phyloP scores from a whole-genome alignment of 768 basidiomycete species.

The Lepiota venenata region DNA sequence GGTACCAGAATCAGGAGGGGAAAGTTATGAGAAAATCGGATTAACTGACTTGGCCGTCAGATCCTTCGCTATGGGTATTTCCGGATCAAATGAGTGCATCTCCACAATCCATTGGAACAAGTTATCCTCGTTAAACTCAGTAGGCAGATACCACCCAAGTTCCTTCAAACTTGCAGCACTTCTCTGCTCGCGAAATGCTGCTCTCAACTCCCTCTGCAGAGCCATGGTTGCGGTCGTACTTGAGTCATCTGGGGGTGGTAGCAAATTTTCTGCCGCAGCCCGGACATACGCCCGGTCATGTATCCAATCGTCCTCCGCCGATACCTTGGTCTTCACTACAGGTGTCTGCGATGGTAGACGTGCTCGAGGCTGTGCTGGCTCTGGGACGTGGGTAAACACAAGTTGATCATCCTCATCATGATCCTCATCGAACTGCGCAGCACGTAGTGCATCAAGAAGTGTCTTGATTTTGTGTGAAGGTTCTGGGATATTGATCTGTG shows the following conservation, averaged over 20 bases:
- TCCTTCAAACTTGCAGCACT: conserved; percentile 39
- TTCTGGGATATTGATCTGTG: conserved; percentile 50
- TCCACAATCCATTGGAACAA: conserved; percentile 74
- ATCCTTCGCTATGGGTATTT: conserved; percentile 59
- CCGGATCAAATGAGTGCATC: conserved; percentile 64
- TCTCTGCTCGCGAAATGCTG: conserved; percentile 61
- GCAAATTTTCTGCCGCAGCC: conserved; percentile 37
- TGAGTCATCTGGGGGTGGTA: conserved; percentile 62
- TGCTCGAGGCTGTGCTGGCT: conserved; percentile 13
- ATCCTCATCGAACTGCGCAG: conserved; percentile 38
- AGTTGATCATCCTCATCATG: conserved; percentile 48
- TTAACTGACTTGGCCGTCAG: conserved; percentile 42
- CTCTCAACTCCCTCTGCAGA: conserved; percentile 57
- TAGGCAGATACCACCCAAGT: conserved; percentile 72
- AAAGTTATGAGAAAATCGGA: neutral
- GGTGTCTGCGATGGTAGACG: conserved; percentile 15
- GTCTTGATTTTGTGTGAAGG: conserved; percentile 51
- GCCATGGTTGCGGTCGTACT: conserved; percentile 51
- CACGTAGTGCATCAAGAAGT: conserved; percentile 37
- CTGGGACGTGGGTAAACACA: conserved; percentile 34
- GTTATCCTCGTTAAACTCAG: conserved; percentile 63
- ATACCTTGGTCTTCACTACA: conserved; percentile 18
- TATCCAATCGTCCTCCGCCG: conserved; percentile 45
- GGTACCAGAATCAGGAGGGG: neutral
- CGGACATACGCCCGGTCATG: conserved; percentile 50